Base-by-base conservation (phyloP, 192 early-diverging fungal genomes). In the Gryganskiella cystojenkinii region DNA sequence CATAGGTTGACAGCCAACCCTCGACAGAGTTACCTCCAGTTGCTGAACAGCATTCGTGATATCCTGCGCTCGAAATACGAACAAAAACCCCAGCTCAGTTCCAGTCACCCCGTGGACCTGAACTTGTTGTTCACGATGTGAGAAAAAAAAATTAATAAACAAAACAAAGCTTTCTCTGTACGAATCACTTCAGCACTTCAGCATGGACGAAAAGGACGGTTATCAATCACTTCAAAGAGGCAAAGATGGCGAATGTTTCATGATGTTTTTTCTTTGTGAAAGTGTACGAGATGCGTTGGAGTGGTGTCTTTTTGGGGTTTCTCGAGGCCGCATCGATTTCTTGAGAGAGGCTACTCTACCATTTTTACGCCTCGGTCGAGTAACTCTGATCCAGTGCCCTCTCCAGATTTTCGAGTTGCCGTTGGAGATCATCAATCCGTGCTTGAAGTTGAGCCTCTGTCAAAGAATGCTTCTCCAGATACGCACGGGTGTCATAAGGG, bases 61-160 rank as follows among this genome's bases (percentile, higher is more conserved):
- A 86, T 92, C 37, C 83, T 96, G 34, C 55, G 70, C 11, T 72
- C 69, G 27, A 84, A 85, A 47, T 95, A 94, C 68, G 81, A 81
- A 15, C 94, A 96, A 75, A 86, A 92, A 65, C 95, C 95, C 3
- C 95, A 96, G 78, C 81, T 96, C 33, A 82, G 81, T 56, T 70
- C 81, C 25, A 79, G 71, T 52, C 81, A 82, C 43, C 63, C 57
- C 30, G 63, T 72, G 20, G 56, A 82, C 25, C 44, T 82, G 51
- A 79, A 54, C 45, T 37, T 66, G 1, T 44, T 69, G 25, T 82
- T 82, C 44, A 82, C 63, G 4, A 79, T 82, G 81, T 82, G 67
- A 59, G 35, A 5, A 34, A 58, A 4, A 34, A 25, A 30, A 31
- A 22, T 10, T 30, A 13, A 50, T 33, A 34, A 47, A 17, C 1